phyloP scores from a whole-genome alignment of 768 basidiomycete genomes.

The Agaricus blazei region DNA sequence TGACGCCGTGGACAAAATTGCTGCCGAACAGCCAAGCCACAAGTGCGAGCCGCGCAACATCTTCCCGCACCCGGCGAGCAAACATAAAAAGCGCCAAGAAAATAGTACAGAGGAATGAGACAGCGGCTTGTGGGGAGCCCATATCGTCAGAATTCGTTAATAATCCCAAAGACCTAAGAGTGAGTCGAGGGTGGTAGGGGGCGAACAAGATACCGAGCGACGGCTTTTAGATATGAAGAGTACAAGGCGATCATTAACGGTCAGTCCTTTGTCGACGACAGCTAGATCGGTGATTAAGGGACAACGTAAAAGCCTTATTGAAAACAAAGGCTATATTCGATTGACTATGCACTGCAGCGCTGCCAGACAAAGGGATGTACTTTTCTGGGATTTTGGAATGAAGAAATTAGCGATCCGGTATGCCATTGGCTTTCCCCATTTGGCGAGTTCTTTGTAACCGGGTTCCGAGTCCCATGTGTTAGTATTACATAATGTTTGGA shows the following conservation, averaged over 20 bases:
- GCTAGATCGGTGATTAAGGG: not conserved
- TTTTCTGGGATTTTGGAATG: slow-evolving; percentile 1
- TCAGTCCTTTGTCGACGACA: not conserved
- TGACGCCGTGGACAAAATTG: slow-evolving; percentile 49
- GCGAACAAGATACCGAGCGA: not conserved
- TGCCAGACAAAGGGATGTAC: slow-evolving; percentile 4
- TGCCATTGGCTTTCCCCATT: slow-evolving; percentile 1
- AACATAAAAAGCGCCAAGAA: slow-evolving; percentile 36
- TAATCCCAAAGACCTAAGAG: not conserved
- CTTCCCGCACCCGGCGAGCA: slow-evolving; percentile 39
- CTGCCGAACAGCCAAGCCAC: slow-evolving; percentile 45
- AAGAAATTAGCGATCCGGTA: not conserved
- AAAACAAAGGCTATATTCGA: slow-evolving; percentile 1
- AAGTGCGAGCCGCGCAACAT: slow-evolving; percentile 42
- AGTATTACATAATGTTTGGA: too few relatives aligned
- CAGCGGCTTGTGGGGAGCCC: slow-evolving; percentile 28
- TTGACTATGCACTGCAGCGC: not conserved
- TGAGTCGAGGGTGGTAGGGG: not conserved
- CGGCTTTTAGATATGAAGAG: not conserved
- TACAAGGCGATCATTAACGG: slow-evolving; percentile 5
- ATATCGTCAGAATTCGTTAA: slow-evolving; percentile 17
- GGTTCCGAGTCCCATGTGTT: not conserved
- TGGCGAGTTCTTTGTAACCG: slow-evolving; percentile 1
- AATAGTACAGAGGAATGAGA: slow-evolving; percentile 41
- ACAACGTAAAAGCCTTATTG: slow-evolving; percentile 8